phyloP scores from a whole-genome alignment of 2,329 filamentous ascomycete genomes.

The Colletotrichum tanaceti region DNA sequence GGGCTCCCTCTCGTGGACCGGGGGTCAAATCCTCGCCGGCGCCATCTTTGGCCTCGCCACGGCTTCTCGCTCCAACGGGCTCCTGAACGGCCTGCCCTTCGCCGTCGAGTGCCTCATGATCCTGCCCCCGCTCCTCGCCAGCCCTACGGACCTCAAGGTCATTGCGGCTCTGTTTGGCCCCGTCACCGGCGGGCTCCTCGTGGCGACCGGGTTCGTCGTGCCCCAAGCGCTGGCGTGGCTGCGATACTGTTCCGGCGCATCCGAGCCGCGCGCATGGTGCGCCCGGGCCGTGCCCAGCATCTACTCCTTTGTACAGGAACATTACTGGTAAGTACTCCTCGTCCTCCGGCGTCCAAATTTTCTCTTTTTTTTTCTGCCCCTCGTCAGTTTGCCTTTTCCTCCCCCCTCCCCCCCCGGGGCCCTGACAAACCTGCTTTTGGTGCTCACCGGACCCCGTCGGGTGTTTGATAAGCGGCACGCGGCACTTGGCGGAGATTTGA shows the following conservation, averaged over 20 bases:
- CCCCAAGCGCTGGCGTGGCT: slow-evolving; percentile 83
- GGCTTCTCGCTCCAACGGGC: slow-evolving; percentile 84
- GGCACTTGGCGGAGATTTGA: slow-evolving; percentile 36
- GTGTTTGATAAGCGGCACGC: not conserved
- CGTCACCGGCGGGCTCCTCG: slow-evolving; percentile 72
- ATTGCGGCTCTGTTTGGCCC: slow-evolving; percentile 66
- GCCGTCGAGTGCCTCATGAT: slow-evolving; percentile 67
- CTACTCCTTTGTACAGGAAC: slow-evolving; percentile 86
- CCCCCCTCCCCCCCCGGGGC: no score
- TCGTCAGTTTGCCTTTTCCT: slow-evolving; percentile 1
- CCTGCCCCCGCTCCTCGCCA: slow-evolving; percentile 54
- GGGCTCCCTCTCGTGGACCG: slow-evolving; percentile 53
- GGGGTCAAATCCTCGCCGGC: slow-evolving; percentile 71
- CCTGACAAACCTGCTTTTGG: slow-evolving; percentile 8
- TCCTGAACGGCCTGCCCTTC: slow-evolving; percentile 84
- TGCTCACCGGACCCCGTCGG: not conserved
- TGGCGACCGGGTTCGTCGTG: slow-evolving; percentile 73
- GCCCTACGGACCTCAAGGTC: slow-evolving; percentile 51
- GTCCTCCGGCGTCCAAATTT: not conserved
- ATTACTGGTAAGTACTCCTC: slow-evolving; percentile 80
- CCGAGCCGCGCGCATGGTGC: slow-evolving; percentile 77
- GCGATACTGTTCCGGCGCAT: slow-evolving; percentile 69
- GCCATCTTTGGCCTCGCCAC: slow-evolving; percentile 77
- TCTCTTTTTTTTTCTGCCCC: not conserved
- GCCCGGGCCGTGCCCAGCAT: slow-evolving; percentile 79